These are phyloP conservation scores for Pseudogymnoascus sp. DNA, from an alignment of 2,329 filamentous ascomycete genomes.

Conservation along the genomic window DNA sequence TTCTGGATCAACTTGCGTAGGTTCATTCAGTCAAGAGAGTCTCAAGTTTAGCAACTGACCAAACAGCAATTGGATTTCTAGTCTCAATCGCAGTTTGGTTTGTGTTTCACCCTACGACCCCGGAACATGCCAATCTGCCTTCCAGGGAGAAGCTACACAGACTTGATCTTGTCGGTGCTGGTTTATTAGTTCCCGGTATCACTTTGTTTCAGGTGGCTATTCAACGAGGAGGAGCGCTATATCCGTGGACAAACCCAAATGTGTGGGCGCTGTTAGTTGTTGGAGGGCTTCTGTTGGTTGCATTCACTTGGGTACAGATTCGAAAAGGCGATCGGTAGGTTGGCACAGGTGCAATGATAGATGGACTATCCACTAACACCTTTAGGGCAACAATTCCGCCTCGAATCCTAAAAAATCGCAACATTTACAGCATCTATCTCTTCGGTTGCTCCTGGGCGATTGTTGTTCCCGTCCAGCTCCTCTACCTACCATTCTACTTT, in stretches of 20 bases:
- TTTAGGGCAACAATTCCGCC: conserved; percentile 23
- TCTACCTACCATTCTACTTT: conserved; percentile 39
- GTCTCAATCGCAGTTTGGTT: background rate
- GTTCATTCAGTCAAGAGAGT: background rate
- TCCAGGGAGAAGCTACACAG: conserved; percentile 38
- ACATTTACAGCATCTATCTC: conserved; percentile 25
- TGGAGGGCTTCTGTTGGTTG: conserved; percentile 26
- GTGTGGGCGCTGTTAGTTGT: conserved; percentile 40
- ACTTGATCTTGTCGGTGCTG: conserved; percentile 34
- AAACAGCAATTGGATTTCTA: background rate
- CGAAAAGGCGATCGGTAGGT: conserved; percentile 43
- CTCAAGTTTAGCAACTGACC: background rate
- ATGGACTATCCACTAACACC: background rate
- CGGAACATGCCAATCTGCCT: background rate
- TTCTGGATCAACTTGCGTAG: conserved; percentile 26
- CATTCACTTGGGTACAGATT: conserved; percentile 35
- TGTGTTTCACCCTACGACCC: background rate
- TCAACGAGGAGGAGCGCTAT: conserved; percentile 38
- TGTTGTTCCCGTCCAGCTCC: conserved; percentile 27
- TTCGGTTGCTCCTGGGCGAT: conserved; percentile 26
- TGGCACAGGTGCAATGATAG: conserved; percentile 28
- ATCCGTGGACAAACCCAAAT: conserved; percentile 31
- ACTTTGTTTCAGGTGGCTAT: conserved; percentile 30
- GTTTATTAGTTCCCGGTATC: conserved; percentile 22
- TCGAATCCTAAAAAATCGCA: conserved; percentile 30